Percentiles rank a stretch among this genome's conserved stretches.
Evolutionary conservation across 345 rosid genomes (phyloP).

Genomic region (Euclidium syriacum): DNA sequence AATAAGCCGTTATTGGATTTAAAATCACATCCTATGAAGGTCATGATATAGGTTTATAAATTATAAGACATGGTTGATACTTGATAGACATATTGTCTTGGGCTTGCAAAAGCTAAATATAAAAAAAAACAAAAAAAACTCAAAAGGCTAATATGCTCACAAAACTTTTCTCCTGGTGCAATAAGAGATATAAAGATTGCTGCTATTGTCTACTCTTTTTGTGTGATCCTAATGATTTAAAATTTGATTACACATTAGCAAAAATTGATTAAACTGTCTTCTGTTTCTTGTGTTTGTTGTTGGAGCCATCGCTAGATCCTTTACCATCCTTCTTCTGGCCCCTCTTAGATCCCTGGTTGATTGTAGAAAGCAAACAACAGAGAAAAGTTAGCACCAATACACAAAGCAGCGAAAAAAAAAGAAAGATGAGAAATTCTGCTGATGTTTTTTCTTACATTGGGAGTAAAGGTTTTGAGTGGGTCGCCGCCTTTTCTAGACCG

Average conservation of each 20-base stretch:
- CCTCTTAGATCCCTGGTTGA: slow-evolving; percentile 27
- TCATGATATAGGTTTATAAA: not conserved
- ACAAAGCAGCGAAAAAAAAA: not conserved
- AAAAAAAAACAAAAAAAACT: not conserved
- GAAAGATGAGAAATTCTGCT: not conserved
- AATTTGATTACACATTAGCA: slow-evolving; percentile 14
- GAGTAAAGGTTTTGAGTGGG: slow-evolving; percentile 44
- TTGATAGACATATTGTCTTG: not conserved
- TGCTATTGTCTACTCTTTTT: not conserved
- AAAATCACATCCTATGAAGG: not conserved
- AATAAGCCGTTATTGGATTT: too few species aligned
- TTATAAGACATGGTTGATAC: too few species aligned
- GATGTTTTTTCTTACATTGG: slow-evolving; percentile 14
- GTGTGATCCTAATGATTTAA: slow-evolving; percentile 18
- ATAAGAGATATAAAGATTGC: not conserved
- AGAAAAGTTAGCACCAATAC: not conserved
- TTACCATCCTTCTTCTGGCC: slow-evolving; percentile 28
- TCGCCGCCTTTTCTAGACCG: slow-evolving; percentile 50
- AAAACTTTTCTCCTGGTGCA: not conserved
- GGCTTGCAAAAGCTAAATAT: not conserved
- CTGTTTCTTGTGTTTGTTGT: slow-evolving; percentile 21
- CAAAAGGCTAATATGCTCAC: not conserved
- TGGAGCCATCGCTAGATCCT: slow-evolving; percentile 19
- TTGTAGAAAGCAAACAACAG: slow-evolving; percentile 3
- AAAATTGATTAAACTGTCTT: slow-evolving; percentile 19